phyloP scores from a whole-genome alignment of 768 basidiomycete species.

The Mycena chlorophos region DNA sequence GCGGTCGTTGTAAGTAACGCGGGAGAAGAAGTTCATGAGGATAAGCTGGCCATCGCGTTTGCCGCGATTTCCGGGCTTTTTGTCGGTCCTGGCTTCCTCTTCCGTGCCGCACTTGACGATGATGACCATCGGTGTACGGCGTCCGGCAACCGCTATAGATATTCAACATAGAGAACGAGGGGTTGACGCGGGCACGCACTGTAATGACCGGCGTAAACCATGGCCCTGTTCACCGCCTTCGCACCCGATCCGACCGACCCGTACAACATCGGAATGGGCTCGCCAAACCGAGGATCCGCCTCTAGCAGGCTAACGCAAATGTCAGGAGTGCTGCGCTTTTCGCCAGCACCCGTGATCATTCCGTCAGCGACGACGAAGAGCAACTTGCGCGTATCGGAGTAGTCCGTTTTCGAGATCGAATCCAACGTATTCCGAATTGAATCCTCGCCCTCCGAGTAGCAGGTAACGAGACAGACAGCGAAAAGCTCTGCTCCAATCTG shows the following conservation, averaged over 20 bases:
- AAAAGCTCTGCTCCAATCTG: conserved; percentile 96
- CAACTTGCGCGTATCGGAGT: conserved; percentile 90
- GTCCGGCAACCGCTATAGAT: conserved; percentile 69
- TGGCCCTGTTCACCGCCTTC: conserved; percentile 90
- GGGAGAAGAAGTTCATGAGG: conserved; percentile 99
- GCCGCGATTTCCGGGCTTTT: conserved; percentile 96
- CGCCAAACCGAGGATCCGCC: conserved; percentile 92
- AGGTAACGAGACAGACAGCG: conserved; percentile 93
- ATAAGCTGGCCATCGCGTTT: conserved; percentile 99
- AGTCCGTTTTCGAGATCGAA: conserved; percentile 86
- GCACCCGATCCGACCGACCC: conserved; percentile 85
- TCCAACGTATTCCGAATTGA: conserved; percentile 90
- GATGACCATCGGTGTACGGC: conserved; percentile 90
- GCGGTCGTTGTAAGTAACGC: conserved; percentile 98
- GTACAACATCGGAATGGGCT: conserved; percentile 94
- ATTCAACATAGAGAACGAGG: conserved; percentile 4
- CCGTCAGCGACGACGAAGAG: conserved; percentile 95
- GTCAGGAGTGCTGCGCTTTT: conserved; percentile 94
- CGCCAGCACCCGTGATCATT: conserved; percentile 97
- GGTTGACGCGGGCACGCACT: conserved; percentile 53
- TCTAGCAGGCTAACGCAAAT: conserved; percentile 91
- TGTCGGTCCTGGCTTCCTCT: conserved; percentile 73
- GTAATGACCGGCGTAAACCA: conserved; percentile 99
- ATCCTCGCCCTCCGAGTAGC: conserved; percentile 96
- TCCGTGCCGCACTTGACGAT: conserved; percentile 97